Evolutionary conservation across 73 alveolate genomes (phyloP).

Genomic region (Tetrahymena borealis): DNA sequence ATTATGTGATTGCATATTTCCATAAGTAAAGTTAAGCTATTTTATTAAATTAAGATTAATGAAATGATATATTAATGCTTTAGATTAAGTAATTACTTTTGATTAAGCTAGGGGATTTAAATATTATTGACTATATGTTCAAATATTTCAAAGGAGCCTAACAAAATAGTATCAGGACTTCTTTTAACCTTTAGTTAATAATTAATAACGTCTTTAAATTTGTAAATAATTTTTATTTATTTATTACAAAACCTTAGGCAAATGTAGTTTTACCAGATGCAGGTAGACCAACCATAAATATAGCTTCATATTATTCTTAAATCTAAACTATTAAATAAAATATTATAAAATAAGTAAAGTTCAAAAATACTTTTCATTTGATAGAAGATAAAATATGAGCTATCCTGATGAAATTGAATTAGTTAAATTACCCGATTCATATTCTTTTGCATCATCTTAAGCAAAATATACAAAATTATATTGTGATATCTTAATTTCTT

Average conservation of each 20-base stretch:
- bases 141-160: background rate
- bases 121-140: background rate
- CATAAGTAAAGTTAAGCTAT: background rate
- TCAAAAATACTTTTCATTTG: background rate
- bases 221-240: background rate
- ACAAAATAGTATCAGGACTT: background rate
- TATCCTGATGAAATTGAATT: no score
- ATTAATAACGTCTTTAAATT: background rate
- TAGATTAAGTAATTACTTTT: background rate
- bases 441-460: background rate
- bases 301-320: background rate
- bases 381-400: no score
- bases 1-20: background rate
- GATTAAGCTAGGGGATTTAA: background rate
- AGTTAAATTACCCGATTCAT: background rate
- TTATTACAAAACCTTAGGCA: background rate
- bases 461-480: background rate
- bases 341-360: background rate
- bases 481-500: background rate
- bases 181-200: background rate
- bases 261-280: background rate
- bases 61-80: background rate
- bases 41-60: background rate
- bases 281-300: background rate
- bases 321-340: background rate